A percentile compares a stretch with the other conserved stretches of the same genome.
These are phyloP conservation scores for Saccharomyces mikatae DNA, from an alignment of 805 yeast genomes.

Conservation along the genomic window DNA sequence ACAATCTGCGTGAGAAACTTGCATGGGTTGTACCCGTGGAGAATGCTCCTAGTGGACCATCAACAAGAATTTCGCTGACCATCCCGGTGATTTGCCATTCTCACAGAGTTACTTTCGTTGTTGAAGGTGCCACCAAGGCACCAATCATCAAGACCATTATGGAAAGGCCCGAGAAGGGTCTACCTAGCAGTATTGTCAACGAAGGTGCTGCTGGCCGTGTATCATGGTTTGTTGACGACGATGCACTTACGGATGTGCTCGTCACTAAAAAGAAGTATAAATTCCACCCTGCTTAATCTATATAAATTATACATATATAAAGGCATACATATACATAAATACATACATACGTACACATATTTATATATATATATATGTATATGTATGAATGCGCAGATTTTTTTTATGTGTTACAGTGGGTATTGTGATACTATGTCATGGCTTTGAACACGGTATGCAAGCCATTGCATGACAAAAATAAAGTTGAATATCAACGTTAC, in stretches of 20 bases:
- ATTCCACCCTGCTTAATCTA: conserved; percentile 5
- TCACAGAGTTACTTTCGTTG: conserved; percentile 83
- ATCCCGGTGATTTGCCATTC: conserved; percentile 92
- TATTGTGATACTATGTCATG: background rate
- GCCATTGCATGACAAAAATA: conserved; percentile 35
- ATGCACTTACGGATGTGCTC: conserved; percentile 70
- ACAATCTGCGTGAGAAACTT: conserved; percentile 70
- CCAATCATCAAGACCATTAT: conserved; percentile 80
- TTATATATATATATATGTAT: background rate
- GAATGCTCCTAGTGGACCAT: conserved; percentile 82
- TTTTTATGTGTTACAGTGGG: background rate
- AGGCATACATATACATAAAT: too few species aligned
- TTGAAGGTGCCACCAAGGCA: conserved; percentile 90
- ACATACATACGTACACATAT: too few species aligned
- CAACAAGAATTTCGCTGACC: conserved; percentile 75
- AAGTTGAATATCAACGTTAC: conserved; percentile 34
- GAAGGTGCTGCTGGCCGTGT: conserved; percentile 92
- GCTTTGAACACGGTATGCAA: conserved; percentile 10
- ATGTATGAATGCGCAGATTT: background rate
- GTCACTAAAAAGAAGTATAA: conserved; percentile 21
- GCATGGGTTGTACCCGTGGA: conserved; percentile 92
- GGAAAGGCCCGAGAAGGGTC: conserved; percentile 93
- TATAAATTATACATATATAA: background rate
- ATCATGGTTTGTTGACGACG: conserved; percentile 92
- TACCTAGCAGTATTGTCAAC: conserved; percentile 84